Percentiles rank a stretch among this genome's conserved stretches.
Conservation (phyloP, 1,284 basidiomycete genomes). For the Fomitopsis palustris region DNA sequence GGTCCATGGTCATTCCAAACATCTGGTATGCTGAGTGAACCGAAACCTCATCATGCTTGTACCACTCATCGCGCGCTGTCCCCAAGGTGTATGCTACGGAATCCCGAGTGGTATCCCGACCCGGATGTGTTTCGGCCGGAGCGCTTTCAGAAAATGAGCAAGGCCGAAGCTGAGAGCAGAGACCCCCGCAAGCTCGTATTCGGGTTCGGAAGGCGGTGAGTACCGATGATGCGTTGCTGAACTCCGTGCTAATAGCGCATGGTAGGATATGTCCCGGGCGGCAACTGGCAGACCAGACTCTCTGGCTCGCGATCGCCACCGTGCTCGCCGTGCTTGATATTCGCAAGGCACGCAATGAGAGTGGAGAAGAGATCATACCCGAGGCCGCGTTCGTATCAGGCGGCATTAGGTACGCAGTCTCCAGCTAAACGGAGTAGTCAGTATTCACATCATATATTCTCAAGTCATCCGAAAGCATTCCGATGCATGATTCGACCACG, state of each 20-base stretch:
- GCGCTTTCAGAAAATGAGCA: slow-evolving; percentile 15
- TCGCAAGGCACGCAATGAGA: slow-evolving; percentile 13
- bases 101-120: slow-evolving; percentile 17
- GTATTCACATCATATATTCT: background rate
- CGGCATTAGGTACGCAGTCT: background rate
- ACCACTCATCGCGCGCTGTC: slow-evolving; percentile 11
- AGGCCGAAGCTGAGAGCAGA: slow-evolving; percentile 6
- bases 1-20: slow-evolving; percentile 44
- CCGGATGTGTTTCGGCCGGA: slow-evolving; percentile 20
- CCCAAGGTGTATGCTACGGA: slow-evolving; percentile 5
- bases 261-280: slow-evolving; percentile 20
- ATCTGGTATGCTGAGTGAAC: slow-evolving; percentile 34
- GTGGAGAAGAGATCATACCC: slow-evolving; percentile 18
- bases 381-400: slow-evolving; percentile 18
- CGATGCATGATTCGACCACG: background rate
- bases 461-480: background rate
- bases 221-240: background rate
- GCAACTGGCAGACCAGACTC: slow-evolving; percentile 19
- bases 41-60: background rate
- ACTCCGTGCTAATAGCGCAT: background rate
- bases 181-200: slow-evolving; percentile 16
- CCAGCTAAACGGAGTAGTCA: background rate
- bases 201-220: slow-evolving; percentile 23
- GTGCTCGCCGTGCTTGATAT: slow-evolving; percentile 21
- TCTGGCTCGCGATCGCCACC: slow-evolving; percentile 20